Base-by-base conservation (phyloP, 1,284 basidiomycete species). In the Xanthoconium separans region DNA sequence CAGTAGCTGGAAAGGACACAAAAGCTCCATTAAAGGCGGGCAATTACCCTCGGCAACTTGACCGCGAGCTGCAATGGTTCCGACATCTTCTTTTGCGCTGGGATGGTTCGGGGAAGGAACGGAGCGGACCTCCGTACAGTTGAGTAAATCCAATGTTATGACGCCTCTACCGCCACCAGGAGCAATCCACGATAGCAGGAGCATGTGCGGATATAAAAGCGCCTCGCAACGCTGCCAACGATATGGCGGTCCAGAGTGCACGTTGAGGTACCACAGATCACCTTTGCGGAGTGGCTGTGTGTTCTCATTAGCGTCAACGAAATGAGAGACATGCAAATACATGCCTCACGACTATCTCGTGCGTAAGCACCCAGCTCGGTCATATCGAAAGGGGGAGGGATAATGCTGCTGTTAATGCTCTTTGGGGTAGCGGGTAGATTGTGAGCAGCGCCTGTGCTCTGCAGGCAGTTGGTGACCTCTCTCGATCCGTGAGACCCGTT, bases 1-100 rank as follows among this genome's bases (percentile, higher is more conserved):
- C 33, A 93, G 66, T 73, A 95, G 79, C 65, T 93, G 91, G 73
- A 95, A 95, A 0, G 93, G 93, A 51, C 91, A 91, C 8, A 95
- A 68, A 52, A 83, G 78, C 58, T 92, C 86, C 68, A 87, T 78
- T 50, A 87, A 65, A 16, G 68, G 58, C 27, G 79, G 77, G 5
- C 63, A 68, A 20, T 75, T 77, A 18, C 74, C 77, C 50, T 75
- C 81, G 2, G 67, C 66, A 16, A 76, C 77, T 62, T 85, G 89
- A 54, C 79, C 69, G 48, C 77, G 77, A 2, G 91, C 93, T 7
- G 92, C 90, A 27, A 87, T 76, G 5, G 89, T 91, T 0, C 93
- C 92, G 4, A 95, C 84, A 67, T 95, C 93, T 55, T 91, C 90
- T 39, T 78, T 76, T 0, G 89, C 89, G 44, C 80, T 81, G 0